A percentile compares a stretch with the other conserved stretches of the same genome.
Evolutionary conservation across 345 rosid species (phyloP).

Genomic region (Eutrema yunnanense): DNA sequence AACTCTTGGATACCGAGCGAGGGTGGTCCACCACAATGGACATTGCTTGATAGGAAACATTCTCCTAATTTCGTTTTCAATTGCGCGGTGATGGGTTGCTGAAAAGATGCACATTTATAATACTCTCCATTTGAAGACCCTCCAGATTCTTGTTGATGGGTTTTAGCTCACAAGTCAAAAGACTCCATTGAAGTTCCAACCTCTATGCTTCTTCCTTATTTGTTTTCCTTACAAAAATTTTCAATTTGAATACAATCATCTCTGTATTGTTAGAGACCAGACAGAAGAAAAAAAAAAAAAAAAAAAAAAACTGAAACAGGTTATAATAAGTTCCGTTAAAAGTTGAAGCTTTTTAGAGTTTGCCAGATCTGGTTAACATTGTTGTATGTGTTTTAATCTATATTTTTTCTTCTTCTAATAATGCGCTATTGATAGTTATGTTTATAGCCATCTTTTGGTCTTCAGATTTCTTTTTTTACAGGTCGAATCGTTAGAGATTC

Average conservation of each 20-base stretch:
- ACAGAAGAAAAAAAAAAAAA: not conserved
- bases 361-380: slow-evolving; percentile 23
- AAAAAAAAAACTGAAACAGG: slow-evolving; percentile 14
- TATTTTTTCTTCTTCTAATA: slow-evolving; percentile 3
- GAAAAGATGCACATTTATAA: slow-evolving; percentile 16
- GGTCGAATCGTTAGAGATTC: slow-evolving; percentile 20
- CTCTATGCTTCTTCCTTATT: slow-evolving; percentile 12
- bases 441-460: slow-evolving; percentile 5
- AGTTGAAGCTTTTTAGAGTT: slow-evolving; percentile 22
- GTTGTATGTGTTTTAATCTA: slow-evolving; percentile 24
- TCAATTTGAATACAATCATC: slow-evolving; percentile 22
- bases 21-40: slow-evolving; percentile 79
- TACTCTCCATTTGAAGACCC: slow-evolving; percentile 20
- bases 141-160: slow-evolving; percentile 22
- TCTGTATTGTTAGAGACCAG: slow-evolving; percentile 29
- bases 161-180: slow-evolving; percentile 17
- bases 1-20: slow-evolving; percentile 80
- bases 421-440: slow-evolving; percentile 5
- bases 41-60: slow-evolving; percentile 63
- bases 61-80: slow-evolving; percentile 87
- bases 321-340: slow-evolving; percentile 27
- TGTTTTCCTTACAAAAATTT: slow-evolving; percentile 16
- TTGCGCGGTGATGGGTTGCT: slow-evolving; percentile 98
- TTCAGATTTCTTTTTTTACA: not conserved
- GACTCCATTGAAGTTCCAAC: slow-evolving; percentile 24